Evolutionary conservation across 306 rosid species (phyloP).

Genomic region (Cucumis melo): DNA sequence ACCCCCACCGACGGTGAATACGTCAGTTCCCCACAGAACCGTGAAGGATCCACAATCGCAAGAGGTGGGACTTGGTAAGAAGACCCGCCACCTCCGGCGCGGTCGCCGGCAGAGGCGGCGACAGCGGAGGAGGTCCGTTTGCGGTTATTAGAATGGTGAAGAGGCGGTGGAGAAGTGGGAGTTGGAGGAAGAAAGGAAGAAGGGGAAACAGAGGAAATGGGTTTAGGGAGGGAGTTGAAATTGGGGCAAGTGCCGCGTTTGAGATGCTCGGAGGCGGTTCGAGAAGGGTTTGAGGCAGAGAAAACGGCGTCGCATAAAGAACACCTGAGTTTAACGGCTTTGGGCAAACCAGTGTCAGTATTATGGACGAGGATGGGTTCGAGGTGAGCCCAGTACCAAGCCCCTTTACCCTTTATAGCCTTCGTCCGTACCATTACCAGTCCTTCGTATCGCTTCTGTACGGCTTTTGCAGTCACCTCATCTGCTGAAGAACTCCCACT

Average conservation of each 20-base stretch:
- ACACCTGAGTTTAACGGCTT: constrained; percentile 89
- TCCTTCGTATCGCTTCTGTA: constrained; percentile 74
- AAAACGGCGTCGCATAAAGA: constrained; percentile 76
- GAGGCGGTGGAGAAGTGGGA: constrained; percentile 15
- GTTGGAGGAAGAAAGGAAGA: constrained; percentile 10
- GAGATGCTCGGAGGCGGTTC: constrained; percentile 94
- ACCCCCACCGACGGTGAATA: constrained; percentile 21
- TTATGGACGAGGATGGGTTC: constrained; percentile 62
- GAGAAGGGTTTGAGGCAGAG: constrained; percentile 88
- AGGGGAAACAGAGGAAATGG: constrained; percentile 70
- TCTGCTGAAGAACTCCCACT: constrained; percentile 23
- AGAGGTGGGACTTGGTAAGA: constrained; percentile 35
- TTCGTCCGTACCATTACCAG: constrained; percentile 66
- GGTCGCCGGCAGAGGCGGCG: constrained; percentile 7
- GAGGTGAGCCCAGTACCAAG: constrained; percentile 92
- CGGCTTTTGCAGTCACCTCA: constrained; percentile 53
- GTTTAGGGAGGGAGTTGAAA: constrained; percentile 46
- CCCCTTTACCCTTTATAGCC: constrained; percentile 90
- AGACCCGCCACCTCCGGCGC: constrained; percentile 7
- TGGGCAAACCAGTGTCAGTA: constrained; percentile 63
- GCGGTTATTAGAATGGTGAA: constrained; percentile 26
- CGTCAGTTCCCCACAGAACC: constrained; percentile 32
- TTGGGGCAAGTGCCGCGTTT: constrained; percentile 95
- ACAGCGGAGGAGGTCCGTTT: constrained; percentile 41
- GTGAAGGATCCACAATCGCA: constrained; percentile 34